These are phyloP conservation scores for Epichloe scottii DNA, from an alignment of 2,329 filamentous ascomycete species.

Conservation along the genomic window DNA sequence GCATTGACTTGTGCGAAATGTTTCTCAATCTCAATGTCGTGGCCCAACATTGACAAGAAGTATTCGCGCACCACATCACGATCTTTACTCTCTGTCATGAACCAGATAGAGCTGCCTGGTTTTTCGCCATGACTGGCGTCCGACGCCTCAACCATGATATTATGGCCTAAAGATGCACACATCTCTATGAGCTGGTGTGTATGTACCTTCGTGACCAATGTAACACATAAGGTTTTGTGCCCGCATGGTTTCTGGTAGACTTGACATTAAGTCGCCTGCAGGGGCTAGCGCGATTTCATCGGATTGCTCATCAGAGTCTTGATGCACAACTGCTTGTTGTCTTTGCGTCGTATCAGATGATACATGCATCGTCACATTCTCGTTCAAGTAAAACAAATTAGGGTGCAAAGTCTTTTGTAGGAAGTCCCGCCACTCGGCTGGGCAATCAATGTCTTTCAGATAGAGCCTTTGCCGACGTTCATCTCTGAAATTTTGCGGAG, in stretches of 20 bases:
- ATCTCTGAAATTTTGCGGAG: constrained; percentile 61
- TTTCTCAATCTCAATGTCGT: constrained; percentile 93
- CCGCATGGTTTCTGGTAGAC: constrained; percentile 72
- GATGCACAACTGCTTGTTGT: constrained; percentile 17
- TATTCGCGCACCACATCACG: constrained; percentile 84
- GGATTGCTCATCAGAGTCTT: constrained; percentile 28
- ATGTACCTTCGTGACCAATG: constrained; percentile 92
- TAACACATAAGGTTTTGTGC: constrained; percentile 98
- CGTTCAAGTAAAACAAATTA: constrained; percentile 81
- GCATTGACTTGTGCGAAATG: constrained; percentile 94
- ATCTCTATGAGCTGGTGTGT: constrained; percentile 88
- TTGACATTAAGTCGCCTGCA: constrained; percentile 91
- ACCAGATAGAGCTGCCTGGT: constrained; percentile 88
- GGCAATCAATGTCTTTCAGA: constrained; percentile 94
- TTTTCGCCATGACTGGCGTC: constrained; percentile 59
- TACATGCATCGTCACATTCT: constrained; percentile 43
- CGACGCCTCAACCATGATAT: constrained; percentile 95
- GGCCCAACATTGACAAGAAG: constrained; percentile 82
- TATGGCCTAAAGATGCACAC: constrained; percentile 92
- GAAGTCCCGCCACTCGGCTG: constrained; percentile 71
- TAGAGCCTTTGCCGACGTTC: constrained; percentile 77
- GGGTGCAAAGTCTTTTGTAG: constrained; percentile 67
- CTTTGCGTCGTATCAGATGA: background rate
- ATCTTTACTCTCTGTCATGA: constrained; percentile 96
- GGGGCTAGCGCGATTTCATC: constrained; percentile 49